Evolutionary conservation across 805 yeast genomes (phyloP).

Genomic region (Cyberlindnera americana): DNA sequence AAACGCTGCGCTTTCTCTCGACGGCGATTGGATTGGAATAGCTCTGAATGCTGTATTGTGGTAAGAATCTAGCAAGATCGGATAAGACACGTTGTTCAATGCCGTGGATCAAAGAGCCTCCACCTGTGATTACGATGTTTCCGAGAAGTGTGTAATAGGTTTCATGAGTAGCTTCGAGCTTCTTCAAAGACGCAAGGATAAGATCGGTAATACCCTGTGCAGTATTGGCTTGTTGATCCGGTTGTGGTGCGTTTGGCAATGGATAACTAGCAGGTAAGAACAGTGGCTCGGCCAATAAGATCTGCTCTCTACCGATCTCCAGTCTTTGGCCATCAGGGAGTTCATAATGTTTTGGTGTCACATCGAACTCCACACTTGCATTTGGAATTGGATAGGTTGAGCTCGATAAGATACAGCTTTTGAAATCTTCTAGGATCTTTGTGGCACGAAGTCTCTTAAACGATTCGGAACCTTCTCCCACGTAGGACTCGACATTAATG

Average conservation of each 20-base stretch:
- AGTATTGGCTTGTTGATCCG: conserved; percentile 8
- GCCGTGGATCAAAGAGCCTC: conserved; percentile 66
- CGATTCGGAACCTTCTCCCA: conserved; percentile 32
- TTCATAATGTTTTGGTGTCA: conserved; percentile 45
- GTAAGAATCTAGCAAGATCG: conserved; percentile 59
- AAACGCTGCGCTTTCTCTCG: conserved; percentile 65
- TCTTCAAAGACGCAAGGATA: conserved; percentile 39
- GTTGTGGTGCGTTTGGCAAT: conserved; percentile 32
- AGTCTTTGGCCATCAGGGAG: conserved; percentile 53
- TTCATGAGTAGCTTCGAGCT: conserved; percentile 39
- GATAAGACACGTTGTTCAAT: conserved; percentile 61
- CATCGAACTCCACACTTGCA: conserved; percentile 31
- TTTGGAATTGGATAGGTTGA: conserved; percentile 38
- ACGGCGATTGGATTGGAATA: conserved; percentile 62
- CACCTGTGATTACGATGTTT: conserved; percentile 74
- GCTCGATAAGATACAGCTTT: conserved; percentile 37
- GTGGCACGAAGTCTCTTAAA: conserved; percentile 37
- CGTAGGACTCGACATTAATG: conserved; percentile 18
- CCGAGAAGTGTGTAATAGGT: conserved; percentile 43
- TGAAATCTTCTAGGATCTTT: conserved; percentile 46
- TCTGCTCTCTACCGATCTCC: conserved; percentile 50
- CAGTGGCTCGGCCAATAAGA: conserved; percentile 59
- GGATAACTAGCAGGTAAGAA: conserved; percentile 60
- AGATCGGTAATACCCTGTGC: conserved; percentile 34
- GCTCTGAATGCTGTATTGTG: conserved; percentile 54